These are phyloP conservation scores for Westerdykella sp. DNA, from an alignment of 2,329 filamentous ascomycete species.

Conservation along the genomic window DNA sequence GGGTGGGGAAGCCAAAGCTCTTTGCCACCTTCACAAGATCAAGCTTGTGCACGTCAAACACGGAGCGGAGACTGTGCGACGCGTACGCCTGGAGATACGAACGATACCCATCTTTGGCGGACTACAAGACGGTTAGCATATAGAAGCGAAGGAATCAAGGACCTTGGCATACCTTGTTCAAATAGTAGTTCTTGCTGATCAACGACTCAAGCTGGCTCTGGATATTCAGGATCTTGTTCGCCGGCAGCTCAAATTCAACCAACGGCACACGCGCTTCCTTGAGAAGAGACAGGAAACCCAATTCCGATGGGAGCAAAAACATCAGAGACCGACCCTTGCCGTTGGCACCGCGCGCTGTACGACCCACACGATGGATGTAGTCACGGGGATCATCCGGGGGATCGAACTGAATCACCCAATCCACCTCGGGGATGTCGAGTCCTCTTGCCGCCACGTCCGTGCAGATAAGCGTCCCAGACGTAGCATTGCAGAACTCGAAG, in stretches of 20 bases:
- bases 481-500: slow-evolving; percentile 88
- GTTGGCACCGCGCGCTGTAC: slow-evolving; percentile 79
- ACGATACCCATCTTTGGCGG: slow-evolving; percentile 68
- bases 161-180: slow-evolving; percentile 63
- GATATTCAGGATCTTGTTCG: slow-evolving; percentile 78
- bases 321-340: slow-evolving; percentile 83
- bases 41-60: slow-evolving; percentile 77
- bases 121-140: slow-evolving; percentile 34
- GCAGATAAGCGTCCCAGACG: slow-evolving; percentile 82
- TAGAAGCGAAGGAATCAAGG: background rate
- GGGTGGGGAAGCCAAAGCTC: slow-evolving; percentile 71
- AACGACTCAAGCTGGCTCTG: slow-evolving; percentile 79
- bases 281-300: slow-evolving; percentile 85
- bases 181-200: slow-evolving; percentile 91
- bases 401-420: slow-evolving; percentile 90
- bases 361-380: slow-evolving; percentile 80
- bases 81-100: slow-evolving; percentile 95
- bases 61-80: slow-evolving; percentile 72
- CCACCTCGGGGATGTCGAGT: slow-evolving; percentile 89
- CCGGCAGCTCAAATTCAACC: slow-evolving; percentile 91
- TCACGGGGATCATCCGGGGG: slow-evolving; percentile 75
- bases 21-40: slow-evolving; percentile 80
- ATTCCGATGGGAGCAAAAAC: slow-evolving; percentile 87
- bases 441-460: slow-evolving; percentile 95
- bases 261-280: slow-evolving; percentile 89